Conservation (phyloP, 2,329 filamentous ascomycete genomes). For the Hypomyces perniciosus region DNA sequence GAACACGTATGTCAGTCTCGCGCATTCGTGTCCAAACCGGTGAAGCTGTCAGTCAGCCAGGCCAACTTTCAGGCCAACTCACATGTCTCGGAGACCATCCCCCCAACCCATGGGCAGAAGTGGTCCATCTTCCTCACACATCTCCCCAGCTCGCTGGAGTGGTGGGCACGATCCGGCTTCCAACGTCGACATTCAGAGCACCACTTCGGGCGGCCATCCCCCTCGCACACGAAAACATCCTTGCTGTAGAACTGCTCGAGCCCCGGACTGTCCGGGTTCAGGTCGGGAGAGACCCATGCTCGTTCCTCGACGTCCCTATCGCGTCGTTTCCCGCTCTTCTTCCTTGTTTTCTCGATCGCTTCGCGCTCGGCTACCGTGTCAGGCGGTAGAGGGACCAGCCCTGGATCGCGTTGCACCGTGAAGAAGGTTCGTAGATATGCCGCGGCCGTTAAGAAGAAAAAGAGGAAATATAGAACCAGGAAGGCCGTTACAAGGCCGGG, state of each 20-base stretch:
- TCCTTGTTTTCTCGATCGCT: constrained; percentile 25
- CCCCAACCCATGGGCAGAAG: constrained; percentile 95
- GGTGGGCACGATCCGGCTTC: constrained; percentile 84
- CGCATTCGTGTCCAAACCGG: neutral
- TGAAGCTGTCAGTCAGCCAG: neutral
- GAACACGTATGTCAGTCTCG: no score
- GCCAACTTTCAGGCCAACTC: constrained; percentile 22
- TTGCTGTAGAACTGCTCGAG: constrained; percentile 74
- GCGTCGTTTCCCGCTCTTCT: constrained; percentile 15
- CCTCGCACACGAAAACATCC: constrained; percentile 77
- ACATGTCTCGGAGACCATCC: constrained; percentile 78
- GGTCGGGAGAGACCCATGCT: constrained; percentile 35
- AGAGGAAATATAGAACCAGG: constrained; percentile 64
- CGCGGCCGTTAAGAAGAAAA: constrained; percentile 59
- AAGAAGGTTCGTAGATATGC: constrained; percentile 68
- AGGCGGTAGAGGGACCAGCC: constrained; percentile 58
- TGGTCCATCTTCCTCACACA: constrained; percentile 93
- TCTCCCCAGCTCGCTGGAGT: constrained; percentile 73
- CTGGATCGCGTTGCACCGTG: constrained; percentile 64
- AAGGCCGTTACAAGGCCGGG: constrained; percentile 59
- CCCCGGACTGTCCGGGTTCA: constrained; percentile 56
- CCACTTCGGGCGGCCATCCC: constrained; percentile 78
- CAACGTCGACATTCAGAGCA: constrained; percentile 79
- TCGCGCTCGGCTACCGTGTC: constrained; percentile 27
- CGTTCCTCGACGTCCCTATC: constrained; percentile 23